Evolutionary conservation across 257 asterid species (phyloP).

Genomic region (Ilex asprella): DNA sequence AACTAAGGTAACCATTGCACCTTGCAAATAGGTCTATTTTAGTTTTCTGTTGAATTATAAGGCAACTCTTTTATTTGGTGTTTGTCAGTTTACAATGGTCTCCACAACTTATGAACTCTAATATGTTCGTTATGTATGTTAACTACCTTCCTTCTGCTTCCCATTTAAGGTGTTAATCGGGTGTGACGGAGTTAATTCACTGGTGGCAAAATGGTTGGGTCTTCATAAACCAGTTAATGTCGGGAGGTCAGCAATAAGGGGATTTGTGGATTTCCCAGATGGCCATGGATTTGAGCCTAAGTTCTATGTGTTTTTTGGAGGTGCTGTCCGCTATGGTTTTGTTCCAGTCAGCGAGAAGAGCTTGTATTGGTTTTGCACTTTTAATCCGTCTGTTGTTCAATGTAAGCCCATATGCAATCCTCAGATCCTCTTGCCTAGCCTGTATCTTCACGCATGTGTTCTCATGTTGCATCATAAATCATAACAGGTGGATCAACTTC

Average conservation of each 20-base stretch:
- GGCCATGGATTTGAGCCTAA: constrained; percentile 57
- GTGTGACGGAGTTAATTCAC: constrained; percentile 78
- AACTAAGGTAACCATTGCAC: constrained; percentile 38
- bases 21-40: no score
- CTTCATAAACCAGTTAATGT: constrained; percentile 40
- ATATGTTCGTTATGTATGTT: background rate
- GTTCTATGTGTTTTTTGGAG: constrained; percentile 42
- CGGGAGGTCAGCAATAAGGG: constrained; percentile 68
- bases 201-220: constrained; percentile 67
- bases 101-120: no score
- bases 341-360: constrained; percentile 54
- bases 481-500: no score
- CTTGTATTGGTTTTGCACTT: constrained; percentile 72
- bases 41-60: no score
- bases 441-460: background rate
- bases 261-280: constrained; percentile 47
- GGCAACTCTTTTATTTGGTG: no score
- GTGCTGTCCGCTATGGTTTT: constrained; percentile 58
- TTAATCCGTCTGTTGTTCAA: constrained; percentile 29
- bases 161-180: constrained; percentile 63
- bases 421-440: no score
- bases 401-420: constrained; percentile 32
- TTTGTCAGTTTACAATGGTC: no score
- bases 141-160: background rate
- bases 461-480: background rate